A percentile compares a stretch with the other conserved stretches of the same genome.
Conservation (phyloP, 2,329 filamentous ascomycete genomes). For the Verruconis gallopava region DNA sequence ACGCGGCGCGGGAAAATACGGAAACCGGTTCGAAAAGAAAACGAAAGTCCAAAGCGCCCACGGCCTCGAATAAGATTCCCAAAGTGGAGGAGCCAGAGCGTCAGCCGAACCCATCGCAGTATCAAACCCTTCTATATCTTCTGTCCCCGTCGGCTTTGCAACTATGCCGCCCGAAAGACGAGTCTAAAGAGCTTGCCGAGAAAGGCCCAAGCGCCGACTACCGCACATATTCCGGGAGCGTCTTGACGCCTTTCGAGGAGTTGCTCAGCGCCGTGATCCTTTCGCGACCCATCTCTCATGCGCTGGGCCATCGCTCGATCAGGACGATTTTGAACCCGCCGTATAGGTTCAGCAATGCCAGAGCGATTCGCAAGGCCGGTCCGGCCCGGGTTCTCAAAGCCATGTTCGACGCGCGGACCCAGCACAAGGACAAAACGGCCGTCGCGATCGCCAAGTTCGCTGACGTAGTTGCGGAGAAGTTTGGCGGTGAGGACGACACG, state of each 20-base stretch:
- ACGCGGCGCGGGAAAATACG: not conserved
- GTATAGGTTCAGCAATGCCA: constrained; percentile 24
- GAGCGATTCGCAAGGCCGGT: constrained; percentile 24
- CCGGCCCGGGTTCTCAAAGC: constrained; percentile 26
- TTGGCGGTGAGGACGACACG: constrained; percentile 19
- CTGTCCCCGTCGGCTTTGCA: constrained; percentile 19
- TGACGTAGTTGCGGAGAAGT: constrained; percentile 21
- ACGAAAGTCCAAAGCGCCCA: not conserved
- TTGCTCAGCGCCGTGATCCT: constrained; percentile 32
- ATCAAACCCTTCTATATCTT: constrained; percentile 22
- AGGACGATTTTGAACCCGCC: constrained; percentile 33
- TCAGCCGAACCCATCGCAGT: not conserved
- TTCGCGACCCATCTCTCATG: constrained; percentile 31
- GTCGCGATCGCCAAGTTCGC: constrained; percentile 25
- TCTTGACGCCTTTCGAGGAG: constrained; percentile 31
- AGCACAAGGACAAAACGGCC: constrained; percentile 35
- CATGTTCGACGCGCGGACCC: constrained; percentile 29
- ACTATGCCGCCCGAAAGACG: constrained; percentile 22
- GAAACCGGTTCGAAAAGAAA: not conserved
- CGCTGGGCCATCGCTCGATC: constrained; percentile 30
- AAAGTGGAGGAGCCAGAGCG: not conserved
- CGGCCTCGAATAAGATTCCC: not conserved
- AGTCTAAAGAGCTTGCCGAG: constrained; percentile 17
- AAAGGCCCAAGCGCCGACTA: constrained; percentile 15
- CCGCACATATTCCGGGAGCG: constrained; percentile 20